Percentiles rank a stretch among this genome's conserved stretches.
Conservation (phyloP, 2,329 filamentous ascomycete genomes). For the Ambrosiella beaveri region DNA sequence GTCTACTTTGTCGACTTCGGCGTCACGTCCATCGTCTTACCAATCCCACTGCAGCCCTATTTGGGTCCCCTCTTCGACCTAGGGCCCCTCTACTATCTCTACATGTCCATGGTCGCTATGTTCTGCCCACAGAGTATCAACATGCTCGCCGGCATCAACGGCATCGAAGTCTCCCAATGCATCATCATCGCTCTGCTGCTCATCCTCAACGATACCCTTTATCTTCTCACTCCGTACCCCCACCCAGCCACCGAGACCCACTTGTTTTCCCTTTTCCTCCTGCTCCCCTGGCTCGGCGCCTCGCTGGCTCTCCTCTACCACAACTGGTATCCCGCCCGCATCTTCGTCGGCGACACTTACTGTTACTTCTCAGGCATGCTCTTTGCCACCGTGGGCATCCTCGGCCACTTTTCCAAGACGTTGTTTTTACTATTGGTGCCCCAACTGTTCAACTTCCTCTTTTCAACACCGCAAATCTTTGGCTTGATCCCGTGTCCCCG, state of each 20-base stretch:
- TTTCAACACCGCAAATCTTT: constrained; percentile 84
- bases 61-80: constrained; percentile 75
- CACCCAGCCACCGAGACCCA: constrained; percentile 93
- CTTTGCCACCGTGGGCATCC: constrained; percentile 89
- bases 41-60: constrained; percentile 67
- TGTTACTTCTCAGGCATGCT: constrained; percentile 99
- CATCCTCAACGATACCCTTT: constrained; percentile 72
- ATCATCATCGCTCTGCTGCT: constrained; percentile 75
- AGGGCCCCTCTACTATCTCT: constrained; percentile 72
- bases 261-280: constrained; percentile 85
- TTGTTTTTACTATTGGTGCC: constrained; percentile 78
- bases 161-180: constrained; percentile 89
- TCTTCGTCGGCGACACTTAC: constrained; percentile 97
- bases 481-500: constrained; percentile 79
- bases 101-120: constrained; percentile 93
- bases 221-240: constrained; percentile 66
- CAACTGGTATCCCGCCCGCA: constrained; percentile 89
- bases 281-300: constrained; percentile 86
- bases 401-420: constrained; percentile 97
- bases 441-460: constrained; percentile 92
- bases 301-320: constrained; percentile 72
- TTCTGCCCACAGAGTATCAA: constrained; percentile 99
- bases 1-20: constrained; percentile 98
- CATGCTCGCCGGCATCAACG: constrained; percentile 98
- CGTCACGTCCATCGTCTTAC: constrained; percentile 87